Evolutionary conservation across 129 eudicot species (phyloP).

Genomic region (Escallonia herrerae): DNA sequence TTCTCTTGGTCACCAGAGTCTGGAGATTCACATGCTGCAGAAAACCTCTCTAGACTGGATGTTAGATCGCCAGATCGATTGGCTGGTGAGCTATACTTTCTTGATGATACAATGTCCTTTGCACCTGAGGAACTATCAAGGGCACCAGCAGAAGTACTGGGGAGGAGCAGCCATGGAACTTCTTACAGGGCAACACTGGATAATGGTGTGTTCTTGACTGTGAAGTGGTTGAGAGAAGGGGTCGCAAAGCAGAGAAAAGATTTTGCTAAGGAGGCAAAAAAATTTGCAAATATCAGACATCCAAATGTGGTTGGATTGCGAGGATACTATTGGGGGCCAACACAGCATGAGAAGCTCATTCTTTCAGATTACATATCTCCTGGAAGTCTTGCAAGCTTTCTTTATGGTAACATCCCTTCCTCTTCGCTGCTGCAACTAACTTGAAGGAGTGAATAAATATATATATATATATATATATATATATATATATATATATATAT

Average conservation of each 20-base stretch:
- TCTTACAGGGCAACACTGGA: conserved; percentile 91
- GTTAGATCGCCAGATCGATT: conserved; percentile 81
- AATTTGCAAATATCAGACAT: conserved; percentile 88
- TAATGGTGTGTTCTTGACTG: conserved; percentile 82
- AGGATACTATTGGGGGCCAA: conserved; percentile 99
- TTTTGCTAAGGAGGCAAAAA: conserved; percentile 94
- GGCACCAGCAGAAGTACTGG: conserved; percentile 97
- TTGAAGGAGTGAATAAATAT: neutral
- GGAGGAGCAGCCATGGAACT: conserved; percentile 98
- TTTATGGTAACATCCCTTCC: conserved; percentile 58
- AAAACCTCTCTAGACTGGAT: conserved; percentile 61
- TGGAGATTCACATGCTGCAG: conserved; percentile 77
- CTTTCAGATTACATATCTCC: conserved; percentile 94
- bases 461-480: too few relatives aligned
- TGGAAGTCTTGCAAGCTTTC: conserved; percentile 92
- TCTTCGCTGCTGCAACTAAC: neutral
- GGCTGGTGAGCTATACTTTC: conserved; percentile 91
- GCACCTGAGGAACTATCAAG: conserved; percentile 84
- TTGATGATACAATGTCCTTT: conserved; percentile 80
- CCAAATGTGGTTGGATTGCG: conserved; percentile 97
- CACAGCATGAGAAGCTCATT: conserved; percentile 94
- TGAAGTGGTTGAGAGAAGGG: conserved; percentile 99
- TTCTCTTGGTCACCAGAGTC: conserved; percentile 95
- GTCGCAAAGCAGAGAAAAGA: conserved; percentile 98
- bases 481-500: too few relatives aligned